Evolutionary conservation across 2,329 filamentous ascomycete species (phyloP), one percentile per base, ranked within the genome.

Genomic region (Diaporthe sp.): DNA sequence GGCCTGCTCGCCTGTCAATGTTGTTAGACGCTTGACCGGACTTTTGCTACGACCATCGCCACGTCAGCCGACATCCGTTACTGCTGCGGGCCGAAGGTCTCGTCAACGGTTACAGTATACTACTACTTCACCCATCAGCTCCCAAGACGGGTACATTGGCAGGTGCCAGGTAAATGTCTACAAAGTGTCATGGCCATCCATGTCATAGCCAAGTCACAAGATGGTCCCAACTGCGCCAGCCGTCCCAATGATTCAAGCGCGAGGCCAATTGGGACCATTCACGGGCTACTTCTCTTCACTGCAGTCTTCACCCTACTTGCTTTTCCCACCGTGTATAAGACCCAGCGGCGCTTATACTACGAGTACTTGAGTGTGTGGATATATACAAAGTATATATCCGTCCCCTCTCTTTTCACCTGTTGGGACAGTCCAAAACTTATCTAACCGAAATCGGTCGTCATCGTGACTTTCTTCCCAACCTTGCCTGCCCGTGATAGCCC

Each of bases 401-500:
- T 28, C 22, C 6, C 34, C 9, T 55, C 49, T 22, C 28, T 42
- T 44, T 49, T 42, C 63, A 55, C 20, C 49, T 39, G 65, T 55
- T 70, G 31, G 49, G 47, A 39, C 15, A 53, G 31, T 17, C 17
- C 65, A 28, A 42, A 42, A 42, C 7, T 20, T 13, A 28, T 34
- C 63, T 70, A 70, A 55, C 65, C 65, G 49, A 70, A 55, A 70
- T 42, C 65, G 65, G 49, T 42, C 28, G 25, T 53, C 42, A 74
- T 71, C 55, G 72, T 74, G 63, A 57, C 57, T 65, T 49, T 55
- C 58, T 6, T 55, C 51, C 49, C n/a, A n/a, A 31, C 44, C 44
- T 61, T 75, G 73, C 73, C 67, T 61, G 73, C 73, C 73, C 67
- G 49, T 51, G 44, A n/a, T 37, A 53, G 67, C 31, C 42, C 60